Conservation (phyloP, 176 grass and related monocot species). For the Zoysia japonica region DNA sequence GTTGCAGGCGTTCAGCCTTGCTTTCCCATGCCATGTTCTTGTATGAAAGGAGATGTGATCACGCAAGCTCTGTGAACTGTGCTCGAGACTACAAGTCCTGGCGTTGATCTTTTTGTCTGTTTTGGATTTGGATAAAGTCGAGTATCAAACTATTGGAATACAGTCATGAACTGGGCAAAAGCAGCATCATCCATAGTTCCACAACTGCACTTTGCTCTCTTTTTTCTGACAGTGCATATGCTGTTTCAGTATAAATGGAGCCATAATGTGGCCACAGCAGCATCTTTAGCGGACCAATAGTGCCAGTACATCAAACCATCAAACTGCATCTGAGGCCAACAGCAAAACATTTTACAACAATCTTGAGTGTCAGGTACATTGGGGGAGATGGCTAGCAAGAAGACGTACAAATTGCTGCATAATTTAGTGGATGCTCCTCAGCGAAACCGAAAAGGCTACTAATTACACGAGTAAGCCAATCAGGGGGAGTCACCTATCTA, state of each 20-base stretch:
- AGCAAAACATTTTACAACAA: conserved; percentile 56
- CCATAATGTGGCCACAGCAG: not conserved
- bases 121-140: not conserved
- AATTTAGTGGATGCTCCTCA: conserved; percentile 33
- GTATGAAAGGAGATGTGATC: not conserved
- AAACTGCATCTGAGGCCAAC: conserved; percentile 40
- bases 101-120: not conserved
- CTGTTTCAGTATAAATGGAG: not conserved
- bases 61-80: not conserved
- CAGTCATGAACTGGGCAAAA: not conserved
- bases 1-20: not conserved
- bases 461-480: conserved; percentile 63
- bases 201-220: not conserved
- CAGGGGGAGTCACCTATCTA: conserved; percentile 53
- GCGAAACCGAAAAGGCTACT: conserved; percentile 39
- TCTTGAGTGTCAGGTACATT: conserved; percentile 37
- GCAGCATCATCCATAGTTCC: not conserved
- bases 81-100: not conserved
- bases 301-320: conserved; percentile 31
- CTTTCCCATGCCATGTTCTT: not conserved
- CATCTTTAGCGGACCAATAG: not conserved
- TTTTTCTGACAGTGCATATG: not conserved
- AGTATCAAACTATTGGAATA: not conserved
- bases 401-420: conserved; percentile 39
- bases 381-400: conserved; percentile 21